Conservation (phyloP, 108 stramenopile genomes). For the Pseudonitzschia delicatissima region DNA sequence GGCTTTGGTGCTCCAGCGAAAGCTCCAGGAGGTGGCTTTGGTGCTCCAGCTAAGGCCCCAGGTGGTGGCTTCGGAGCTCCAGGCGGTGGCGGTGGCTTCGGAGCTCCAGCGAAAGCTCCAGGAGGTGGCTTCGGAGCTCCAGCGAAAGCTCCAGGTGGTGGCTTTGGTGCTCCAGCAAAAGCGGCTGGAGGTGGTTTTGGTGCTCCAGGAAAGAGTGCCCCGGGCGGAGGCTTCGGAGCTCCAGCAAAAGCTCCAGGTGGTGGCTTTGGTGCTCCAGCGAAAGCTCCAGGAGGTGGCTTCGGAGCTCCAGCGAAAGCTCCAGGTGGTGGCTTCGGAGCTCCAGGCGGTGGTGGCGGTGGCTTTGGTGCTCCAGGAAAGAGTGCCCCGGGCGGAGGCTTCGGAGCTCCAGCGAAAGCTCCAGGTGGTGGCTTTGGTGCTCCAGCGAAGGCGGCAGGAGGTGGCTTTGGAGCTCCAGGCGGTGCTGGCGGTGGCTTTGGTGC, state of each 20-base stretch:
- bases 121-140: neutral
- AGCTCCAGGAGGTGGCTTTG: neutral
- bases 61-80: neutral
- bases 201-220: too few species aligned
- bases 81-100: neutral
- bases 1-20: neutral
- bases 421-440: neutral
- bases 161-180: neutral
- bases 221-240: neutral
- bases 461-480: neutral
- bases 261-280: too few species aligned
- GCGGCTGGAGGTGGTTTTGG: neutral
- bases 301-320: too few species aligned
- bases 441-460: neutral
- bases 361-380: neutral
- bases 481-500: neutral
- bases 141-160: neutral
- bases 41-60: neutral
- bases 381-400: neutral
- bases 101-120: neutral
- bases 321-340: too few species aligned
- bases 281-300: too few species aligned
- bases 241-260: neutral
- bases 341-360: too few species aligned
- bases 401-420: neutral